Evolutionary conservation across 345 rosid genomes (phyloP), one percentile per base, ranked within the genome.

Genomic region (Populus tremula): DNA sequence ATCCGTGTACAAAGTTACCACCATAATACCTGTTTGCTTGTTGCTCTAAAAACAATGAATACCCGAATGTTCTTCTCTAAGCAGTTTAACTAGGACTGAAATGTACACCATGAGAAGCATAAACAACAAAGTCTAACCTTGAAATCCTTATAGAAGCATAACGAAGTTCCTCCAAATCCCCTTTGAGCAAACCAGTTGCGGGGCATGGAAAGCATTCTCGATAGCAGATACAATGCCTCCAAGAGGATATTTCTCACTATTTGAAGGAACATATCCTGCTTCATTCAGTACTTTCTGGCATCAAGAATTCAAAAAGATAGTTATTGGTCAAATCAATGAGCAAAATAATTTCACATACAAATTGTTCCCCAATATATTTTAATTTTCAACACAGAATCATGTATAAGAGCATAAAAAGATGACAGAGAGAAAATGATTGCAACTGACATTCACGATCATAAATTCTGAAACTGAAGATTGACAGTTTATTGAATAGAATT

Each of bases 181-280:
- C 64, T 77, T 91, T 65, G 90, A 88, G 88, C 99, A 95, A 74
- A 72, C 73, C 72, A 95, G 71, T 78, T 80, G 79, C 4, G 99
- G 98, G 70, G 83, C 80, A 76, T 87, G 98, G 87, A 87, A 93
- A 78, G 97, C 94, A 84, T 89, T 91, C 88, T 93, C 90, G 82
- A 95, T 91, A 61, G 95, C 94, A 84, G 97, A 84, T 56, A 95
- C 78, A 27, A 95, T 83, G 56, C 99, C 98, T 77, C 97, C 97
- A 59, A 91, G 88, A 73, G 99, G 99, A 83, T 95, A 95, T 75
- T 87, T 93, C 65, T 93, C 98, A 21, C 90, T 86, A 81, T 90
- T 91, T 73, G 99, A 95, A 80, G 98, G 93, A 83, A 89, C 83
- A 80, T 93, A 95, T 78, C 99, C 99, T 61, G 91, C 98, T 85